These are phyloP conservation scores for Periconia digitata DNA, from an alignment of 2,329 filamentous ascomycete species.

Conservation along the genomic window DNA sequence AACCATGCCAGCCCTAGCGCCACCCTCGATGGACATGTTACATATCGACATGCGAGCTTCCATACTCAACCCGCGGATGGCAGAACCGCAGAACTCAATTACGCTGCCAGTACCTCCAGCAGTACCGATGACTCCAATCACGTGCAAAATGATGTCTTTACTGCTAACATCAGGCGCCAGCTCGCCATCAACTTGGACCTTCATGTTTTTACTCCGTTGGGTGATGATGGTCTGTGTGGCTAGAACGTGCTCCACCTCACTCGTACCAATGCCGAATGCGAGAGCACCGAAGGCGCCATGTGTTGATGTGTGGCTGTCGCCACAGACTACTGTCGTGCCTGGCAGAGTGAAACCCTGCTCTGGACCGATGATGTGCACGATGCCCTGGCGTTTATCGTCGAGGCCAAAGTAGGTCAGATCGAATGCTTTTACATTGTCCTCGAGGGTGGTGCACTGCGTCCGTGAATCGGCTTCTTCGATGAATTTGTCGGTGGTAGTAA, in stretches of 20 bases:
- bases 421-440: constrained; percentile 96
- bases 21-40: constrained; percentile 98
- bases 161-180: constrained; percentile 89
- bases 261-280: constrained; percentile 96
- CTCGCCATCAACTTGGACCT: constrained; percentile 90
- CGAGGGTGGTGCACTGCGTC: constrained; percentile 90
- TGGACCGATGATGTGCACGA: constrained; percentile 96
- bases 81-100: constrained; percentile 96
- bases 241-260: constrained; percentile 96
- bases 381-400: constrained; percentile 93
- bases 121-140: constrained; percentile 91
- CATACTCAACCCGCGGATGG: constrained; percentile 87
- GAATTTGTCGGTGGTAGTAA: constrained; percentile 92
- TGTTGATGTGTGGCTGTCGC: constrained; percentile 97
- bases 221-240: constrained; percentile 95
- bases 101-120: constrained; percentile 92
- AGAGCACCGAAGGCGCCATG: constrained; percentile 95
- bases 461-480: constrained; percentile 93
- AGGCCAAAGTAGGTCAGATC: constrained; percentile 97
- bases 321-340: constrained; percentile 94
- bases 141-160: constrained; percentile 92
- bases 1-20: constrained; percentile 94
- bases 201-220: constrained; percentile 97
- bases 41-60: constrained; percentile 99
- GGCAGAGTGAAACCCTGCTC: constrained; percentile 99